phyloP scores from a whole-genome alignment of 306 rosid genomes.

The Acacia confusa region DNA sequence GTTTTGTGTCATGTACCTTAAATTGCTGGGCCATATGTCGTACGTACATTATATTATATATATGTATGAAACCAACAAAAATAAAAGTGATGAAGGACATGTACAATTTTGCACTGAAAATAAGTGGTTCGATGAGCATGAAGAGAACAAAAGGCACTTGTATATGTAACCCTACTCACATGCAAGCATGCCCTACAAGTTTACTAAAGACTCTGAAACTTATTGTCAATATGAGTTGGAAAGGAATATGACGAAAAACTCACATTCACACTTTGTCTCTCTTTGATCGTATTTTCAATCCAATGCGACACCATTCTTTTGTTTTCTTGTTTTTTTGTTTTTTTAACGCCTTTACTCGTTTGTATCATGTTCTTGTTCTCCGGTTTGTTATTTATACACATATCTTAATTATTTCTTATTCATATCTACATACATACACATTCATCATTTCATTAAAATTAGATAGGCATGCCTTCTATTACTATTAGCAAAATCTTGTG shows the following conservation, averaged over 20 bases:
- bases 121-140: background rate
- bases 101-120: background rate
- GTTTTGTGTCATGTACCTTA: background rate
- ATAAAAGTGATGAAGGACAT: too few relatives aligned
- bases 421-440: background rate
- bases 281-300: background rate
- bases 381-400: too few relatives aligned
- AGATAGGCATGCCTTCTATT: background rate
- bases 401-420: background rate
- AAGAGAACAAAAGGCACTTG: background rate
- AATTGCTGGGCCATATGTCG: background rate
- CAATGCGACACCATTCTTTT: background rate
- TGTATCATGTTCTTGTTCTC: background rate
- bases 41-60: background rate
- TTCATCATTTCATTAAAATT: background rate
- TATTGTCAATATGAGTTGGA: background rate
- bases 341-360: background rate
- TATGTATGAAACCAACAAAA: background rate
- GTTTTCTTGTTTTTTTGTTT: background rate
- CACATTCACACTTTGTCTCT: background rate
- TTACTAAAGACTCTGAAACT: background rate
- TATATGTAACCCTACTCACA: background rate
- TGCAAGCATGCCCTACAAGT: background rate
- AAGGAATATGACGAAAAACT: background rate
- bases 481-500: too few relatives aligned